Base-by-base conservation (phyloP, 1,284 basidiomycete species). In the Ceratobasidium sp. region DNA sequence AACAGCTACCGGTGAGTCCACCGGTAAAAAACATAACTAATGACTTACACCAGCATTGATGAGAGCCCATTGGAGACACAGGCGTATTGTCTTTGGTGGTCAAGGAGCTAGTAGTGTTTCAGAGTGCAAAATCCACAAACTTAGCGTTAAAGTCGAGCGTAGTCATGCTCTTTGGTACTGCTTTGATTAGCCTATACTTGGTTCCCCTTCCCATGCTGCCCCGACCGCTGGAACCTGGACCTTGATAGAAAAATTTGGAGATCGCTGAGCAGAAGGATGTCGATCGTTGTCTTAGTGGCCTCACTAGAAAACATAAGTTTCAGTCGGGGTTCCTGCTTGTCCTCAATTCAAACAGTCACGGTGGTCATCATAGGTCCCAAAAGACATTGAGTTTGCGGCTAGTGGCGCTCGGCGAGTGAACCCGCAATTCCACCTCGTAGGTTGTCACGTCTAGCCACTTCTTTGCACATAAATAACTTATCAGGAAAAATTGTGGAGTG, bases 401-500 rank as follows among this genome's bases (percentile, higher is more conserved):
- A 7, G 4, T 33, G n/a, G 59, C 17, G 15, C 5, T 38, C 28
- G 59, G n/a, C 9, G 59, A 62, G 40, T 38, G 59, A 40, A 9
- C 28, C 20, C 15, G 23, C 59, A 62, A 17, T 23, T 28, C 40
- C n/a, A 62, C 40, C 28, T 62, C 59, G 59, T 62, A 62, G 28
- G 23, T 28, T 7, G 59, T 38, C 59, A 62, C 33, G 28, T 62
- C 59, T 9, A 62, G 59, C 59, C 59, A 62, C 15, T 17, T 20
- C 17, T 62, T 17, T 9, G 59, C 59, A 62, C 23, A 62, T 20
- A 26, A 5, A 17, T 33, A 20, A 17, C 59, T 40, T 7, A 62
- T 5, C 59, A 62, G 7, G 59, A 62, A 17, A 62, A 62, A 9
- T 62, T 28, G 59, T 62, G 33, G 59, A 62, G 23, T 26, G 33